phyloP scores from a whole-genome alignment of 2,329 filamentous ascomycete genomes.

The Zymoseptoria tritici region DNA sequence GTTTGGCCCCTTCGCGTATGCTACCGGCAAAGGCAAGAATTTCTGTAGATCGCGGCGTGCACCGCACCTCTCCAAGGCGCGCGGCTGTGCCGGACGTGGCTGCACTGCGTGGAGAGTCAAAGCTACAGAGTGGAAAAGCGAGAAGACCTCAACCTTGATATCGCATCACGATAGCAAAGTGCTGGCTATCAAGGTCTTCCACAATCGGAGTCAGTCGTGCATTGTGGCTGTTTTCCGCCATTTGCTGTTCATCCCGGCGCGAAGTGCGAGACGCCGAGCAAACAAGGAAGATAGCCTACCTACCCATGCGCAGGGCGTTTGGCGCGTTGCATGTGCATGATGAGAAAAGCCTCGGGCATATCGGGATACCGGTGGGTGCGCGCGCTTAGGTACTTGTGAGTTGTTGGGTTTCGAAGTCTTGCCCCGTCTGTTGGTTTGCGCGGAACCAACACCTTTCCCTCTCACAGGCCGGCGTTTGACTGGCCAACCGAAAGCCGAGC shows the following conservation, averaged over 20 bases:
- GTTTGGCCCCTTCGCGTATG: background rate
- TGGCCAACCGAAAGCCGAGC: background rate
- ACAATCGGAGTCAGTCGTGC: background rate
- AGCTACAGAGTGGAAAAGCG: too few relatives aligned
- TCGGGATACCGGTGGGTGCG: background rate
- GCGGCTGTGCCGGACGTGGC: too few relatives aligned
- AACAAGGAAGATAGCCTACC: background rate
- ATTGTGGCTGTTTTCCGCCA: too few relatives aligned
- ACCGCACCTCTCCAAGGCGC: background rate
- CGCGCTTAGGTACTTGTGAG: background rate
- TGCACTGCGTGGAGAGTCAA: too few relatives aligned
- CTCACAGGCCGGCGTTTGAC: background rate
- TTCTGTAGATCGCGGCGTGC: background rate
- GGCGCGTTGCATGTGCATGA: background rate
- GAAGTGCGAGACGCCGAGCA: background rate
- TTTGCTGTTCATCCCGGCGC: too few relatives aligned
- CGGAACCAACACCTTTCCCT: background rate
- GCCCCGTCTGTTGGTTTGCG: background rate
- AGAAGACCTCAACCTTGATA: too few relatives aligned
- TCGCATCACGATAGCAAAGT: background rate
- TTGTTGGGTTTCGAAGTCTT: background rate
- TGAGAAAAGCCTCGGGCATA: background rate
- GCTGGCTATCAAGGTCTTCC: background rate
- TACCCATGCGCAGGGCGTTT: background rate
- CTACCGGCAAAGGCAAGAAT: background rate